Evolutionary conservation across 75 land plant species (phyloP), one percentile per base, ranked within the genome.

Genomic region (Larix kaempferi): DNA sequence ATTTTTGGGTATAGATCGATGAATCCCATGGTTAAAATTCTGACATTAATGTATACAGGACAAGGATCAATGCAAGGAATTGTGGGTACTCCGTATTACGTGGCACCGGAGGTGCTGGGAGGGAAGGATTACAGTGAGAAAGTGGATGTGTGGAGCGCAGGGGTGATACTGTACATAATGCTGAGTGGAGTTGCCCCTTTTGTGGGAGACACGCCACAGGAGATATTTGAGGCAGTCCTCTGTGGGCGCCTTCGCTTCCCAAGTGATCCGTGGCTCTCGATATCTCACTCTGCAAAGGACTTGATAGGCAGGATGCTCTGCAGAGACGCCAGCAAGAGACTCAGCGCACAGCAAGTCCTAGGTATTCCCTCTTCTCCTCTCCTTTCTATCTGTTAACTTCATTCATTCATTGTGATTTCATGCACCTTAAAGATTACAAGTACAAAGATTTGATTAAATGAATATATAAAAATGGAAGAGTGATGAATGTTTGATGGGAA

Each of bases 81-180:
- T n/a, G n/a, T n/a, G n/a, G n/a, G n/a, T n/a, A n/a, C n/a, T n/a
- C n/a, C n/a, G n/a, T n/a, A n/a, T n/a, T n/a, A n/a, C n/a, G n/a
- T n/a, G n/a, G n/a, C n/a, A n/a, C 89, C 93, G 55, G 93, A 91
- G 81, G 89, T 91, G 69, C 23, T 91, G 61, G 59, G 39, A 61
- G 89, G 91, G 73, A 77, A 76, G 55, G 89, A 83, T n/a, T 91
- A 91, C 79, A 78, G 61, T 29, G 89, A 86, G 84, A 87, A 91
- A 81, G 87, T 87, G 33, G 93, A 91, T 73, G 86, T 91, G 25
- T 91, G 93, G 93, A 91, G 93, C 76, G 89, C 86, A 57, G 93
- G 93, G n/a, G 93, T 91, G 58, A 75, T 91, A 59, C 59, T 89
- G 75, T 89, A 89, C 69, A 23, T 85, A 5, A 86, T 91, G 87